Percentiles rank a stretch among this genome's conserved stretches.
These are phyloP conservation scores for Penicillium turbatum DNA, from an alignment of 495 filamentous ascomycete genomes.

Conservation along the genomic window DNA sequence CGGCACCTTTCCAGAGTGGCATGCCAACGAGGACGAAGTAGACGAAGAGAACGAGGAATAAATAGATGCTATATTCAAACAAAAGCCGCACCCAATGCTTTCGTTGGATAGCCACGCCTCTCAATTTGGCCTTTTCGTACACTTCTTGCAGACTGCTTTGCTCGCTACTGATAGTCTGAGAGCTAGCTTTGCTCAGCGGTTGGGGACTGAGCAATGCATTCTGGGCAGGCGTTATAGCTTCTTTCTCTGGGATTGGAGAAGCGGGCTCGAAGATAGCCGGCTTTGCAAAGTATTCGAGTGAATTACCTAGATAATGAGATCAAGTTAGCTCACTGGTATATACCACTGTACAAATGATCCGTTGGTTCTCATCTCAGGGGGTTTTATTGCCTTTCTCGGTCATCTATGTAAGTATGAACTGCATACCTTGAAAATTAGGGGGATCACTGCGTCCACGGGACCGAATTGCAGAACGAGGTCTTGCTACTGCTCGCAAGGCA, in stretches of 20 bases:
- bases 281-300: constrained; percentile 9
- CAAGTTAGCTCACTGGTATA: neutral
- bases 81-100: constrained; percentile 30
- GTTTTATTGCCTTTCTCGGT: no score
- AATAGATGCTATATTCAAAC: constrained; percentile 37
- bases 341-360: no score
- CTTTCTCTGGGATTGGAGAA: constrained; percentile 9
- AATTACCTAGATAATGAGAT: neutral
- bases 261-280: constrained; percentile 5
- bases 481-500: constrained; percentile 7
- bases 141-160: constrained; percentile 18
- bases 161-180: constrained; percentile 4
- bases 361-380: no score
- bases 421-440: constrained; percentile 15
- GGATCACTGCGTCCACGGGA: constrained; percentile 16
- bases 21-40: constrained; percentile 41
- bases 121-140: constrained; percentile 25
- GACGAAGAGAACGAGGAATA: constrained; percentile 26
- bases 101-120: constrained; percentile 29
- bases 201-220: constrained; percentile 9
- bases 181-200: constrained; percentile 4
- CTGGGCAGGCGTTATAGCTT: constrained; percentile 17
- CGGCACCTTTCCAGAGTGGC: constrained; percentile 41
- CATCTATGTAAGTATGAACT: neutral
- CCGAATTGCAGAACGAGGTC: constrained; percentile 9